Percentiles rank a stretch among this genome's conserved stretches.
These are phyloP conservation scores for Fusarium fujikuroi DNA, from an alignment of 2,329 filamentous ascomycete species.

Conservation along the genomic window DNA sequence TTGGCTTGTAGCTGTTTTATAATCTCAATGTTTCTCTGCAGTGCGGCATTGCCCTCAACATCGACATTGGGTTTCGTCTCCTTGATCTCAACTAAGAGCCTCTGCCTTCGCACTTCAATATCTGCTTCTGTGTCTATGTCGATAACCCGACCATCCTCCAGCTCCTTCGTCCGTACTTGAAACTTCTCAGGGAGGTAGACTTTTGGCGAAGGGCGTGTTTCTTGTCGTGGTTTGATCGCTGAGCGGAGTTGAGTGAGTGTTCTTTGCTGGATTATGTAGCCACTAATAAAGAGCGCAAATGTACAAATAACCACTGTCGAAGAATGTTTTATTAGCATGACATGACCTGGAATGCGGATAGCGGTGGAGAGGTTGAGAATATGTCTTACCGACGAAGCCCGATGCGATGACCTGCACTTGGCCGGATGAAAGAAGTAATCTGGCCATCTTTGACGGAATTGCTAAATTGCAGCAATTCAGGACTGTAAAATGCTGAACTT, in stretches of 20 bases:
- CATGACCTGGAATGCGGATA: slow-evolving; percentile 30
- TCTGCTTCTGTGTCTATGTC: slow-evolving; percentile 52
- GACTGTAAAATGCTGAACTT: not conserved
- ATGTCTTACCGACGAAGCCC: slow-evolving; percentile 67
- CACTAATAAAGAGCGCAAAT: slow-evolving; percentile 83
- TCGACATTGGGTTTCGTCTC: slow-evolving; percentile 43
- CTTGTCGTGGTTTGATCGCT: slow-evolving; percentile 66
- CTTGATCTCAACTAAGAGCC: slow-evolving; percentile 51
- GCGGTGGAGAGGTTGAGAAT: slow-evolving; percentile 15
- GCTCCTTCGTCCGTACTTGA: slow-evolving; percentile 56
- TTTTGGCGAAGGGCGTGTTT: slow-evolving; percentile 57
- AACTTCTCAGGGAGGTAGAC: slow-evolving; percentile 64
- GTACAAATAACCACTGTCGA: slow-evolving; percentile 78
- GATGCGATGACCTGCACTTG: slow-evolving; percentile 77
- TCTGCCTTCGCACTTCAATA: slow-evolving; percentile 43
- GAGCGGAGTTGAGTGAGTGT: slow-evolving; percentile 81
- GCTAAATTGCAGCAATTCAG: not conserved
- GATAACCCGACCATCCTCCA: slow-evolving; percentile 59
- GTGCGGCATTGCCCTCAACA: slow-evolving; percentile 25
- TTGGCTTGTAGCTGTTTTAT: slow-evolving; percentile 48
- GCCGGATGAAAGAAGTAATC: slow-evolving; percentile 72
- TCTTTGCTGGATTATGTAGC: slow-evolving; percentile 88
- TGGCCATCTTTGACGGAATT: slow-evolving; percentile 43
- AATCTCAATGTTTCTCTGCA: slow-evolving; percentile 47
- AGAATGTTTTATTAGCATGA: slow-evolving; percentile 11